Percentiles rank a stretch among this genome's conserved stretches.
phyloP scores from a whole-genome alignment of 2,329 filamentous ascomycete genomes.

The Truncatella angustata region DNA sequence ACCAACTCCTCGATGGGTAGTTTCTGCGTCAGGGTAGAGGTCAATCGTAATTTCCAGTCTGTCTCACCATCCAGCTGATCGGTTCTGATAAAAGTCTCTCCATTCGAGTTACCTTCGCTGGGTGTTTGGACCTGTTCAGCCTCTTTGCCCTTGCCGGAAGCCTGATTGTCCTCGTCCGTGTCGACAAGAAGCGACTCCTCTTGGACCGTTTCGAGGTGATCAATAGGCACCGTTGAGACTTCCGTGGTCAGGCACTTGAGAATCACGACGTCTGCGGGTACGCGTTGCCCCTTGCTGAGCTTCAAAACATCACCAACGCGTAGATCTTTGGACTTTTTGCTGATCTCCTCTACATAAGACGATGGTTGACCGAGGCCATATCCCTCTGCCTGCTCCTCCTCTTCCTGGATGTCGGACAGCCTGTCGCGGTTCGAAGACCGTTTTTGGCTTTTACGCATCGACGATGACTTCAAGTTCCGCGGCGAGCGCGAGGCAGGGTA shows the following conservation, averaged over 20 bases:
- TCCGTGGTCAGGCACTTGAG: constrained; percentile 75
- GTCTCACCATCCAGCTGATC: constrained; percentile 98
- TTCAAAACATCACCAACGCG: constrained; percentile 96
- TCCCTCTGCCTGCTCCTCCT: constrained; percentile 55
- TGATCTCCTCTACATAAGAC: constrained; percentile 61
- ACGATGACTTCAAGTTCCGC: constrained; percentile 47
- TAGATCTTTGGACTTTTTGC: constrained; percentile 81
- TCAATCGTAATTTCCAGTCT: constrained; percentile 93
- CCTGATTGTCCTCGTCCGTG: constrained; percentile 19
- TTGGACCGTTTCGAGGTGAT: constrained; percentile 28
- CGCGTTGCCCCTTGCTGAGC: constrained; percentile 84
- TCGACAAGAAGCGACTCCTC: constrained; percentile 38
- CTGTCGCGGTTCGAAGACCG: constrained; percentile 37
- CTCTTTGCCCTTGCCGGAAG: constrained; percentile 34
- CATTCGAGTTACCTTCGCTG: constrained; percentile 48
- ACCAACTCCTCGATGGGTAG: constrained; percentile 71
- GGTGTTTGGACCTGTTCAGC: constrained; percentile 24
- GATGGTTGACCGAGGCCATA: constrained; percentile 40
- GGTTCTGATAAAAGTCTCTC: constrained; percentile 95
- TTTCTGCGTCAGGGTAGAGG: constrained; percentile 81
- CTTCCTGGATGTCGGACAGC: constrained; percentile 67
- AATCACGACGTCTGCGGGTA: constrained; percentile 92
- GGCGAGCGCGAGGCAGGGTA: constrained; percentile 33
- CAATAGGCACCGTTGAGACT: constrained; percentile 26
- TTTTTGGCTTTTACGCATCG: constrained; percentile 36